Conservation (phyloP, 2,329 filamentous ascomycete genomes). For the Decorospora gaudefroyi region DNA sequence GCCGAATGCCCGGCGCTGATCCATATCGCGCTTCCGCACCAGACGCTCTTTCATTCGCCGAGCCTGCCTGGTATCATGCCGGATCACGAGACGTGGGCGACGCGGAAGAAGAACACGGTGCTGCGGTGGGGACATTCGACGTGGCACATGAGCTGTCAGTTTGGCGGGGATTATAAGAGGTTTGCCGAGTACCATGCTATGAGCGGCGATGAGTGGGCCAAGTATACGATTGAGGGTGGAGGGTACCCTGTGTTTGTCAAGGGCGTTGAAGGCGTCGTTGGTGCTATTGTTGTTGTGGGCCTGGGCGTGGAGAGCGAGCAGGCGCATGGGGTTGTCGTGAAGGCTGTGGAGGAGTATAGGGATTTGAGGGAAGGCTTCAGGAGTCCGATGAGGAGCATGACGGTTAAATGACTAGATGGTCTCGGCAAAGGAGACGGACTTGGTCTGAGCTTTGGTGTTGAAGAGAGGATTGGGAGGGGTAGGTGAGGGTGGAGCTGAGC, state of each 20-base stretch:
- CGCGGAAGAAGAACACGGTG: conserved; percentile 72
- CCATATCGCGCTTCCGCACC: conserved; percentile 65
- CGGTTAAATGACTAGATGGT: conserved; percentile 40
- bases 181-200: conserved; percentile 70
- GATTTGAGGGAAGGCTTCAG: conserved; percentile 42
- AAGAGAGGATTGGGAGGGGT: conserved; percentile 1
- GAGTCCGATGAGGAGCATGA: conserved; percentile 42
- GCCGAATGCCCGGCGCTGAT: conserved; percentile 62
- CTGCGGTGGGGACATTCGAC: conserved; percentile 70
- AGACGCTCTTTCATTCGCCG: conserved; percentile 71
- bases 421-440: conserved; percentile 20
- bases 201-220: conserved; percentile 54
- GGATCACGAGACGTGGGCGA: conserved; percentile 68
- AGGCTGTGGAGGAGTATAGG: conserved; percentile 64
- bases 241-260: conserved; percentile 72
- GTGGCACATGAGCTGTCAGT: conserved; percentile 73
- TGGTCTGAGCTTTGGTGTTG: conserved; percentile 9
- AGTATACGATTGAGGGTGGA: conserved; percentile 79
- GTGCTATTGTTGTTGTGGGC: conserved; percentile 74
- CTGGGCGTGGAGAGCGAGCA: conserved; percentile 68
- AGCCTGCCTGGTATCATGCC: conserved; percentile 69
- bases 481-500: conserved; percentile 1
- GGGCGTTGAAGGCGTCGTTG: conserved; percentile 76
- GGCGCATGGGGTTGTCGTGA: conserved; percentile 76
- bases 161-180: conserved; percentile 65